Base-by-base conservation (phyloP, 1,284 basidiomycete species). In the Apiotrichum akiyoshidainum region DNA sequence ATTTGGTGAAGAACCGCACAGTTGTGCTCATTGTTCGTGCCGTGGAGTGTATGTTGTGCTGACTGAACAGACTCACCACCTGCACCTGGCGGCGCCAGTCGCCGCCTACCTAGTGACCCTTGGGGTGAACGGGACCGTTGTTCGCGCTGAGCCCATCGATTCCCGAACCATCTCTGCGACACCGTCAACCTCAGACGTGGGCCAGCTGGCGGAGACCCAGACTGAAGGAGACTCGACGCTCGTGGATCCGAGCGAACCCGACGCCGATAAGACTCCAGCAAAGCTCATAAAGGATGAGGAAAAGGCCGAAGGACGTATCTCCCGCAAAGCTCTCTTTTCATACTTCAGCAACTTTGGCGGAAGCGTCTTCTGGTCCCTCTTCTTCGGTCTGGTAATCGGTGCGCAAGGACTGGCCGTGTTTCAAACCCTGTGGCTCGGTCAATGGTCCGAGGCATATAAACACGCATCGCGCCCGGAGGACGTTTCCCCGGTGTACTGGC, bases 1-100 rank as follows among this genome's bases (percentile, higher is more conserved):
- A 87, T 60, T 78, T 91, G 9, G 77, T 91, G 41, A 78, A 81
- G 45, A 85, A 83, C 6, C 81, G 89, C 47, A 91, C 89, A 0
- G 78, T 90, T 42, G 74, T 91, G 22, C 79, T 91, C 8, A 86
- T 89, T 59, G 87, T 88, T 72, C 67, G 85, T 79, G 82, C 75
- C 37, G 4, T 2, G 37, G 37, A 39, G 37, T 5, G 37, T 13
- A 10, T 2, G 16, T 11, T 39, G 37, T 39, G 37, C 37, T 39
- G 10, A 39, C 26, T 39, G 37, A 12, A 10, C 16, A 39, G 68
- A 89, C 87, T 0, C 88, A 90, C 73, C 88, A 90, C 66, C 81
- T 88, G 31, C 83, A 83, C 3, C 81, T 89, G 70, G 81, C 81
- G n/a, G 81, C 81, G 22, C 83, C 86, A 2, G 78, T 87, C 31